These are phyloP conservation scores for Paracorniculantispora psalliotae DNA, from an alignment of 2,329 filamentous ascomycete species.

Conservation along the genomic window DNA sequence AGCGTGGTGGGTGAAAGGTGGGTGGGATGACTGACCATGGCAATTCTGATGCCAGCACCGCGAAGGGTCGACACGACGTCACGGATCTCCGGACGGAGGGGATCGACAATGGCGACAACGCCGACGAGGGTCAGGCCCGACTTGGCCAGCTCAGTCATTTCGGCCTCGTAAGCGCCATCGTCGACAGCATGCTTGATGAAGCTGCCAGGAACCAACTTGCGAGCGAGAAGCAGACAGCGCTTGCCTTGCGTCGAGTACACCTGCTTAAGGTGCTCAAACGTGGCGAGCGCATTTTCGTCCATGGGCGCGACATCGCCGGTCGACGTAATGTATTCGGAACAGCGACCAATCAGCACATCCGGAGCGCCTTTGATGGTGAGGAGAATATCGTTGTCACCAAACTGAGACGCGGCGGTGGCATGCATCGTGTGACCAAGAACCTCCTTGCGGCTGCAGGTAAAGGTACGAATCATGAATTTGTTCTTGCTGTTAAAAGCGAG, in stretches of 20 bases:
- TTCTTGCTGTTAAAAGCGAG: constrained; percentile 78
- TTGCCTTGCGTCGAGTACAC: constrained; percentile 64
- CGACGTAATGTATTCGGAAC: constrained; percentile 50
- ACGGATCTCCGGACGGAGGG: constrained; percentile 67
- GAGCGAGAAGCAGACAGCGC: constrained; percentile 61
- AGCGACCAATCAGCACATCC: constrained; percentile 64
- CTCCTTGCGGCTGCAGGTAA: constrained; percentile 38
- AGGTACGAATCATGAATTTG: constrained; percentile 71
- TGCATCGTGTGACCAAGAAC: constrained; percentile 33
- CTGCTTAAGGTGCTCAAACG: constrained; percentile 58
- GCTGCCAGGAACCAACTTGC: constrained; percentile 47
- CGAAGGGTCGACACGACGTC: constrained; percentile 62
- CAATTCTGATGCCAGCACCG: constrained; percentile 66
- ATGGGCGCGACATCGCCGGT: constrained; percentile 51
- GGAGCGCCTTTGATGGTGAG: constrained; percentile 77
- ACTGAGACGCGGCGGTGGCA: constrained; percentile 27
- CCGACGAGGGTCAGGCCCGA: constrained; percentile 64
- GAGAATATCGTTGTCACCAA: constrained; percentile 38
- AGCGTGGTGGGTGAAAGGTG: neutral
- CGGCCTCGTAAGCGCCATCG: constrained; percentile 46
- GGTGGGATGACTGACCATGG: constrained; percentile 53
- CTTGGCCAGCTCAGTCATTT: constrained; percentile 49
- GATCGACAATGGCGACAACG: constrained; percentile 73
- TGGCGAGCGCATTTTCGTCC: constrained; percentile 36
- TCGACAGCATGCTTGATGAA: constrained; percentile 35